Conservation (phyloP, 1,284 basidiomycete species). For the Polyporus tsugae region DNA sequence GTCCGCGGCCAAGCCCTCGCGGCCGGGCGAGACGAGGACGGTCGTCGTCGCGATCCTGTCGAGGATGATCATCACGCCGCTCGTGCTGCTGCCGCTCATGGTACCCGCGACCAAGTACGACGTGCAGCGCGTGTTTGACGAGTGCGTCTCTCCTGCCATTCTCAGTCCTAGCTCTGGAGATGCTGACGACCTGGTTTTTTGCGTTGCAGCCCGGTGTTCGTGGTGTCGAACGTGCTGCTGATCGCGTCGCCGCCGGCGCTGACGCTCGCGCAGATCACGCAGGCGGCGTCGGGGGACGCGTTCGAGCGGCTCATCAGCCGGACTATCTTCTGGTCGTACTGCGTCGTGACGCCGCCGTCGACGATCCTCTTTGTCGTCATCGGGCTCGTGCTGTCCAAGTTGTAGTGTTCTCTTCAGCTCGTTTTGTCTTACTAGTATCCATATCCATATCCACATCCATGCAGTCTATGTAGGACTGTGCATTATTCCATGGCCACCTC, state of each 20-base stretch:
- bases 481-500: not conserved
- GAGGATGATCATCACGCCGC: slow-evolving; percentile 88
- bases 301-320: slow-evolving; percentile 90
- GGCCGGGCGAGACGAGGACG: slow-evolving; percentile 81
- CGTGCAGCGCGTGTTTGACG: slow-evolving; percentile 72
- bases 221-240: slow-evolving; percentile 80
- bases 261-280: slow-evolving; percentile 89
- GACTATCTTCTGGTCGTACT: slow-evolving; percentile 87
- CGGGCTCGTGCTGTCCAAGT: slow-evolving; percentile 67
- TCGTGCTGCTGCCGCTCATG: slow-evolving; percentile 80
- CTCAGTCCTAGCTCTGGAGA: not conserved
- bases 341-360: slow-evolving; percentile 82
- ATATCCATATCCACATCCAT: not conserved
- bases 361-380: slow-evolving; percentile 81
- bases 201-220: slow-evolving; percentile 75
- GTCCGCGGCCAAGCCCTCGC: slow-evolving; percentile 30
- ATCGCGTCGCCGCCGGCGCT: slow-evolving; percentile 84
- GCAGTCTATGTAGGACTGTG: not conserved
- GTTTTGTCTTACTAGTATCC: not conserved
- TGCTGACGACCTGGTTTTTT: slow-evolving; percentile 19
- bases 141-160: slow-evolving; percentile 57
- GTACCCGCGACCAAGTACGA: slow-evolving; percentile 68
- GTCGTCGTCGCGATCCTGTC: slow-evolving; percentile 81
- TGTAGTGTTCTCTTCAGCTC: slow-evolving; percentile 36
- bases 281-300: slow-evolving; percentile 86